These are phyloP conservation scores for Paraleonurus japonicus DNA, from an alignment of 257 asterid species.

Conservation along the genomic window DNA sequence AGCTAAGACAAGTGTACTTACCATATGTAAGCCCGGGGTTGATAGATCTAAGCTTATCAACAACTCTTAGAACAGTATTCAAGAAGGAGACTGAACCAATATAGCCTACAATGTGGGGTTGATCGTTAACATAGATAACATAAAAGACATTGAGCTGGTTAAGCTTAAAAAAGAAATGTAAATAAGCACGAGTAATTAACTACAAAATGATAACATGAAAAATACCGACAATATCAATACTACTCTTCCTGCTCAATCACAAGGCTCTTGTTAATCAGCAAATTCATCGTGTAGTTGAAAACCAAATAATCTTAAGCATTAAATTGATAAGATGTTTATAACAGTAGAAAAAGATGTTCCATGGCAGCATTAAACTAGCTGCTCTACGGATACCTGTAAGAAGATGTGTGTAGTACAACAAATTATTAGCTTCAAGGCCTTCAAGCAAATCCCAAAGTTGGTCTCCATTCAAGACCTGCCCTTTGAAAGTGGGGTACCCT, in stretches of 20 bases:
- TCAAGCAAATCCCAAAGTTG: constrained; percentile 92
- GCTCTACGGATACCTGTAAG: constrained; percentile 67
- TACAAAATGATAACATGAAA: not conserved
- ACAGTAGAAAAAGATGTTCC: not conserved
- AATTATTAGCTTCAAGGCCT: constrained; percentile 89
- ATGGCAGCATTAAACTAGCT: not conserved
- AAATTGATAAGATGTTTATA: constrained; percentile 4
- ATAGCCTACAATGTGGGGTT: constrained; percentile 58
- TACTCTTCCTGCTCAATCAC: constrained; percentile 2
- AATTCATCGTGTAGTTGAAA: constrained; percentile 9
- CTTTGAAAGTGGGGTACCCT: constrained; percentile 97
- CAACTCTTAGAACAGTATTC: constrained; percentile 71
- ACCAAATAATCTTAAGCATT: constrained; percentile 10
- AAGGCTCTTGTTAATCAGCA: not conserved
- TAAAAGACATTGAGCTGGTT: constrained; percentile 7
- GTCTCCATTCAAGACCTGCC: constrained; percentile 94
- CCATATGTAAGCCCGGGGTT: constrained; percentile 89
- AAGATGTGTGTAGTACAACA: constrained; percentile 87
- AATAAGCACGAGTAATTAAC: constrained; percentile 7
- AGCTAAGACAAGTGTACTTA: constrained; percentile 32
- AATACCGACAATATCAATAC: not conserved
- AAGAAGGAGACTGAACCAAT: constrained; percentile 96
- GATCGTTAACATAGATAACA: not conserved
- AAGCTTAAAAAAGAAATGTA: constrained; percentile 15
- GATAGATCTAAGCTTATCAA: constrained; percentile 88